phyloP scores from a whole-genome alignment of 345 rosid species.

The Bruguiera parviflora region DNA sequence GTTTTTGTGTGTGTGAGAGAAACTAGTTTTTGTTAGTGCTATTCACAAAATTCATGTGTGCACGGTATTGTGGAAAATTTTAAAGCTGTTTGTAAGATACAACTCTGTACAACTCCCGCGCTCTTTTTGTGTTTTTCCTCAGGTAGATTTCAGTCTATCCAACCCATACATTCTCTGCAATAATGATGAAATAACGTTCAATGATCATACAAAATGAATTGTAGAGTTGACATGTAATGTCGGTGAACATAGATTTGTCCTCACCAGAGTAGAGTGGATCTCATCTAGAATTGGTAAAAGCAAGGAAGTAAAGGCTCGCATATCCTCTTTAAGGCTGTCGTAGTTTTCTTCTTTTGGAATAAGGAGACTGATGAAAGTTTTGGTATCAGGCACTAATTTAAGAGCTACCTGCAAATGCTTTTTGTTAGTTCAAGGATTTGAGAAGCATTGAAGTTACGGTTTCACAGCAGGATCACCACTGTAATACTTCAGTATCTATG shows the following conservation, averaged over 20 bases:
- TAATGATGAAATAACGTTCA: neutral
- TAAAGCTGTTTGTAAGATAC: conserved; percentile 3
- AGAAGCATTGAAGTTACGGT: neutral
- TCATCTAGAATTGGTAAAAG: conserved; percentile 59
- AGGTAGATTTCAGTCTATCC: conserved; percentile 60
- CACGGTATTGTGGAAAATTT: conserved; percentile 10
- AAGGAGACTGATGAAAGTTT: conserved; percentile 54
- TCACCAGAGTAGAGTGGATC: conserved; percentile 61
- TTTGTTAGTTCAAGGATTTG: neutral
- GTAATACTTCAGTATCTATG: neutral
- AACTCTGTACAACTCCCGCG: conserved; percentile 3
- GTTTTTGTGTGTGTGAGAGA: neutral
- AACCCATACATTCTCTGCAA: conserved; percentile 56
- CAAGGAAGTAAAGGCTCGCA: conserved; percentile 50
- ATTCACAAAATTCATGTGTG: conserved; percentile 25
- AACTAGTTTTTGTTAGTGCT: neutral
- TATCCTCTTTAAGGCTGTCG: conserved; percentile 53
- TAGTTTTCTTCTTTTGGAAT: conserved; percentile 47
- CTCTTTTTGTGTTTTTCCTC: conserved; percentile 10
- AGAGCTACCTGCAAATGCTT: conserved; percentile 55
- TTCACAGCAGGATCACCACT: neutral
- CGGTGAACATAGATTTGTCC: neutral
- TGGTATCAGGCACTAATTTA: conserved; percentile 65
- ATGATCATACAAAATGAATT: neutral
- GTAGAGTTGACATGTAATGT: neutral